Percentiles rank a stretch among this genome's conserved stretches.
Conservation (phyloP, 208 protist species). For the Lotmaria passim region DNA sequence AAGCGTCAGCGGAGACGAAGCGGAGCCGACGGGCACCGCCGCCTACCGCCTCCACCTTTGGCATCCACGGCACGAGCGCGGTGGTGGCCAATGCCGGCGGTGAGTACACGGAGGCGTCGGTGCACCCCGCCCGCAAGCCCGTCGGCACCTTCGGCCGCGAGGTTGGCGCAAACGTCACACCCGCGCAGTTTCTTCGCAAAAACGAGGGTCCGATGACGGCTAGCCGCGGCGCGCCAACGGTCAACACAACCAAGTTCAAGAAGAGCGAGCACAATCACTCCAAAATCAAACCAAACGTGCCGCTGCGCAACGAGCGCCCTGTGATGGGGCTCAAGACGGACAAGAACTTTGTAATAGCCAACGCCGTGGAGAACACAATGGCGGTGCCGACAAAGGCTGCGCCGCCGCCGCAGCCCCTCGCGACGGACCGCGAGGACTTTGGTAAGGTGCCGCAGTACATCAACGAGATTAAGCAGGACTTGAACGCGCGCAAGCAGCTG, state of each 20-base stretch:
- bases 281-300: constrained; percentile 75
- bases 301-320: constrained; percentile 81
- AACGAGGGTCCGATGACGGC: constrained; percentile 77
- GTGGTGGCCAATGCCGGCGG: constrained; percentile 84
- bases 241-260: constrained; percentile 71
- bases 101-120: constrained; percentile 74
- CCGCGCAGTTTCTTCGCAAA: constrained; percentile 77
- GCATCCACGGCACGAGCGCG: constrained; percentile 86
- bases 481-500: constrained; percentile 47
- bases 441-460: constrained; percentile 93
- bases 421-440: constrained; percentile 81
- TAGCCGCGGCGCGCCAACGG: constrained; percentile 76
- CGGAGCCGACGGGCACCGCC: constrained; percentile 55
- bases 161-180: constrained; percentile 61
- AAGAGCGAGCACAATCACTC: constrained; percentile 65
- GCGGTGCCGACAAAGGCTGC: constrained; percentile 80
- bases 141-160: constrained; percentile 81
- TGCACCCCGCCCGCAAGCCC: constrained; percentile 83
- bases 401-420: constrained; percentile 48
- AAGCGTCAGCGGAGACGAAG: constrained; percentile 29
- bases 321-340: constrained; percentile 94
- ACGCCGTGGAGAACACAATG: constrained; percentile 94
- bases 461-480: constrained; percentile 88
- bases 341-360: constrained; percentile 95
- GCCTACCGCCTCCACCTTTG: constrained; percentile 88